Base-by-base conservation (phyloP, 352 stramenopile species). In the Pythium plurisporium region DNA sequence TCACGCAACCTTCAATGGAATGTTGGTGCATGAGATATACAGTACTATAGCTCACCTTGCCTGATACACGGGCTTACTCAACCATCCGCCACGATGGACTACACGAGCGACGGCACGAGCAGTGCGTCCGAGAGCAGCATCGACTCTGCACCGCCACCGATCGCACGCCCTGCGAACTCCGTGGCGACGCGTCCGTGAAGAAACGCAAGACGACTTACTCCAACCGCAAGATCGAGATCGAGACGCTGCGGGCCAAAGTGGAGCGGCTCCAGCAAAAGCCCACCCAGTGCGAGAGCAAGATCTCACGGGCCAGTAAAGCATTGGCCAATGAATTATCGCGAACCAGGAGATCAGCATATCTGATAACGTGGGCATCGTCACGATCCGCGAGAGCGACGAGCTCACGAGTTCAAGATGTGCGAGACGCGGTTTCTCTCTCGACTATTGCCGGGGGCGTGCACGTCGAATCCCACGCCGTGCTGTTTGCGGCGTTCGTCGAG, bases 151-250 rank as follows among this genome's bases (percentile, higher is more conserved):
- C 30, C 30, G 30, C n/a, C n/a, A n/a, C n/a, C n/a, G n/a, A n/a
- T n/a, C n/a, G n/a, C n/a, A n/a, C n/a, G n/a, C n/a, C n/a, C n/a
- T n/a, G n/a, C n/a, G n/a, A n/a, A n/a, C n/a, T n/a, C n/a, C n/a
- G n/a, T n/a, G n/a, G n/a, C n/a, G n/a, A n/a, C n/a, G n/a, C n/a
- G 23, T 38, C 20, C 15, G 37, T 26, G 40, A 11, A 29, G 29
- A 51, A 59, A 31, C 40, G 50, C 37, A 52, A 44, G 41, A 64
- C 56, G 38, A 64, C 55, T 5, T 57, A 64, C 41, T 64, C 56
- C 31, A 26, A 19, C 12, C 45, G 55, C 37, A 56, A 57, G 34
- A 48, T 59, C 25, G 57, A 64, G 34, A 64, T 59, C 23, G 22
- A 47, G 6, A 10, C 33, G 12, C 49, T 64, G 11, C 40, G 49